Percentiles rank a stretch among this genome's conserved stretches.
These are phyloP conservation scores for Kernera saxatilis DNA, from an alignment of 345 rosid genomes.

Conservation along the genomic window DNA sequence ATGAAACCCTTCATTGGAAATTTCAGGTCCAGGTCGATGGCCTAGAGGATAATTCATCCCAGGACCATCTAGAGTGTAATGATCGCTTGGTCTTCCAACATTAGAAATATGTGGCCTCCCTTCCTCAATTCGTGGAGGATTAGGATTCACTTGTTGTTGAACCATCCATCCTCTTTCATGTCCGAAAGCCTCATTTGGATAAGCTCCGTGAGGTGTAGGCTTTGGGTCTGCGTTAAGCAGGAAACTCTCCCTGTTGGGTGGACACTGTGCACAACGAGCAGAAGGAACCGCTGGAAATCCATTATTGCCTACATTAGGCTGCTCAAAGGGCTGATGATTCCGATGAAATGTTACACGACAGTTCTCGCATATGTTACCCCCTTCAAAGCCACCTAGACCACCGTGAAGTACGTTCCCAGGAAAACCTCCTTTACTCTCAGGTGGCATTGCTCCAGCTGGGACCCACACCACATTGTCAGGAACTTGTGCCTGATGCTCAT, in stretches of 20 bases:
- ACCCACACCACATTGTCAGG: conserved; percentile 70
- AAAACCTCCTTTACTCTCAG: conserved; percentile 63
- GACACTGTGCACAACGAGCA: conserved; percentile 52
- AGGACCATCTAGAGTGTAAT: conserved; percentile 53
- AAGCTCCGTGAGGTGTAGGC: conserved; percentile 39
- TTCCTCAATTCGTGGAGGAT: conserved; percentile 51
- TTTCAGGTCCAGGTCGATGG: conserved; percentile 60
- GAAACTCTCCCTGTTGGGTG: conserved; percentile 46
- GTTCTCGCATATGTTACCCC: conserved; percentile 58
- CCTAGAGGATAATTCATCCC: conserved; percentile 56
- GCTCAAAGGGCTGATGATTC: conserved; percentile 64
- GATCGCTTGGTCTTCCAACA: conserved; percentile 67
- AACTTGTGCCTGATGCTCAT: conserved; percentile 54
- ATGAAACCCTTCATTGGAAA: conserved; percentile 51
- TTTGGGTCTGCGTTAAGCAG: conserved; percentile 54
- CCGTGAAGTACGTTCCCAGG: conserved; percentile 62
- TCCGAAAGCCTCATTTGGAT: conserved; percentile 51
- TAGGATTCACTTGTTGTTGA: conserved; percentile 59
- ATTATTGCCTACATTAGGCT: conserved; percentile 50
- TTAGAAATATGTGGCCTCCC: conserved; percentile 51
- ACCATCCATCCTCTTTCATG: conserved; percentile 77
- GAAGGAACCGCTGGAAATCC: conserved; percentile 43
- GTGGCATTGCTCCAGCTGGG: conserved; percentile 53
- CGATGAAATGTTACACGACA: conserved; percentile 49
- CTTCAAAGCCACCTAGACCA: conserved; percentile 56